Conservation (phyloP, 345 rosid genomes). For the Physaria fendleri region DNA sequence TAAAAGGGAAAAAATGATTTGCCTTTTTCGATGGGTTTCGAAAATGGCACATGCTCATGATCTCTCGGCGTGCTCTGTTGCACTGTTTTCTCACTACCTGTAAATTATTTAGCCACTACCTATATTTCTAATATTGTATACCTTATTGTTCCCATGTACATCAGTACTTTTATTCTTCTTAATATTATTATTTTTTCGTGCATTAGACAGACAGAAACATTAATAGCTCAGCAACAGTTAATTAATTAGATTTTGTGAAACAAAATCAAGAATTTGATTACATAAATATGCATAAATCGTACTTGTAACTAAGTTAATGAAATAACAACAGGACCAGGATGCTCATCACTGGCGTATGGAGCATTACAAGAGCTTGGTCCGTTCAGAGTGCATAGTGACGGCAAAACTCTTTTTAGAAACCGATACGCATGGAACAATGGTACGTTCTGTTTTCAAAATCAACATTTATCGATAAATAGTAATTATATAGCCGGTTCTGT, state of each 20-base stretch:
- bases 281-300: background rate
- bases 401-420: constrained; percentile 63
- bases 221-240: background rate
- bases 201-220: background rate
- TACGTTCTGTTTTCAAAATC: background rate
- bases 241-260: background rate
- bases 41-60: constrained; percentile 21
- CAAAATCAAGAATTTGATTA: background rate
- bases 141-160: background rate
- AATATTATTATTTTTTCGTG: background rate
- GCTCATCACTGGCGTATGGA: constrained; percentile 94
- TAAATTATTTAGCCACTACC: constrained; percentile 9
- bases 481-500: too few species aligned
- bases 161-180: background rate
- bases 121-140: background rate
- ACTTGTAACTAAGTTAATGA: constrained; percentile 35
- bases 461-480: too few species aligned
- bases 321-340: constrained; percentile 72
- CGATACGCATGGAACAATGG: constrained; percentile 80
- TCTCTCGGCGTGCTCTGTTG: constrained; percentile 23
- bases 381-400: constrained; percentile 67
- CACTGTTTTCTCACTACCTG: constrained; percentile 4
- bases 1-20: background rate
- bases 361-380: constrained; percentile 91
- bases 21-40: constrained; percentile 8